Evolutionary conservation across 2,329 filamentous ascomycete genomes (phyloP).

Genomic region (Sclerotinia nivalis): DNA sequence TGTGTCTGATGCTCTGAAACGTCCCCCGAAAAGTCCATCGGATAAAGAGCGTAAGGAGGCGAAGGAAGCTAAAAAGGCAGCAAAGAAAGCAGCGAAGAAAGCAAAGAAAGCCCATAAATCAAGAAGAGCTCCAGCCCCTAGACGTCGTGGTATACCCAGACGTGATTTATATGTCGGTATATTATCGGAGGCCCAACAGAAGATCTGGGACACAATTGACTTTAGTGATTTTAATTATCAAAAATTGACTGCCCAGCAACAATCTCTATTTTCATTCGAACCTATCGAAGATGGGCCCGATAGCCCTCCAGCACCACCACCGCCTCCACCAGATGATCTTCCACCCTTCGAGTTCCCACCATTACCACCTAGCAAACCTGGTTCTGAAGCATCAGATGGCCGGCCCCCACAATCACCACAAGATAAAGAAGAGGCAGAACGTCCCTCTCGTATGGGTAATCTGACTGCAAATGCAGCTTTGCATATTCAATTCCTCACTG

Average conservation of each 20-base stretch:
- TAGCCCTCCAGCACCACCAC: background rate
- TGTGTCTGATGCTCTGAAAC: background rate
- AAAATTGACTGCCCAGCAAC: background rate
- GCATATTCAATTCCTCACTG: conserved; percentile 18
- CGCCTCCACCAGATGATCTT: background rate
- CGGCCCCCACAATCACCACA: background rate
- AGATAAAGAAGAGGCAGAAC: background rate
- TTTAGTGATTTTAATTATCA: conserved; percentile 14
- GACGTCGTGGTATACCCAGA: background rate
- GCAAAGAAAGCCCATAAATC: background rate
- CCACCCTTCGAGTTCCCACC: background rate
- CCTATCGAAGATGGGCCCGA: conserved; percentile 7
- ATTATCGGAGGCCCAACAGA: background rate
- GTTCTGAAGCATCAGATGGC: background rate
- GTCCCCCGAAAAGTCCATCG: background rate
- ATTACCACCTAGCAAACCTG: background rate
- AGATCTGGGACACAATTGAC: conserved; percentile 17
- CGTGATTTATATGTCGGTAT: conserved; percentile 13
- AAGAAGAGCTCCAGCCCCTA: background rate
- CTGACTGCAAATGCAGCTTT: background rate
- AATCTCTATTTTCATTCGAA: conserved; percentile 16
- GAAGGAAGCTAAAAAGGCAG: background rate
- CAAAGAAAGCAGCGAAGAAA: background rate
- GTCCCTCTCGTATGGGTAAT: background rate
- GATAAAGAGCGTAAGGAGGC: background rate